Percentiles rank a stretch among this genome's conserved stretches.
Evolutionary conservation across 2,329 filamentous ascomycete species (phyloP).

Genomic region (Beauveria varroae): DNA sequence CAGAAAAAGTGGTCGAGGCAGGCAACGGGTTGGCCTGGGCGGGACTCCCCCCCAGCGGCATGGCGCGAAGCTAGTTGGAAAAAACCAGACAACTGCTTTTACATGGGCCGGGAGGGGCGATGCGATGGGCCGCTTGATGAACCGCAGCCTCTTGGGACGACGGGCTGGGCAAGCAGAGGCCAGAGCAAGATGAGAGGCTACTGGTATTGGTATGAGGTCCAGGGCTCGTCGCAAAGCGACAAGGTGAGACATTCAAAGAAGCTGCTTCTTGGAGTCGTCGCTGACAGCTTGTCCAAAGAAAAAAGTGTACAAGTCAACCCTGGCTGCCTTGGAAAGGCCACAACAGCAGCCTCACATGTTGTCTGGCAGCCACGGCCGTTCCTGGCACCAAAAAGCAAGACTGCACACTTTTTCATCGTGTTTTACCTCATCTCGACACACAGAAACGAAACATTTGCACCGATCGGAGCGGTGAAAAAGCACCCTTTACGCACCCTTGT

Average conservation of each 20-base stretch:
- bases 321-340: not conserved
- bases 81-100: not conserved
- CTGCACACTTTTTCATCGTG: slow-evolving; percentile 4
- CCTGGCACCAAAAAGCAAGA: slow-evolving; percentile 6
- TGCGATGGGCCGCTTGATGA: not conserved
- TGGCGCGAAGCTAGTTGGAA: not conserved
- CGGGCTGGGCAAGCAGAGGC: not conserved
- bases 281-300: not conserved
- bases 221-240: not conserved
- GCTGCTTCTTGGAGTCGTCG: not conserved
- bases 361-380: not conserved
- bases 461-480: slow-evolving; percentile 8
- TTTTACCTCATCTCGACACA: slow-evolving; percentile 12
- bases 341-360: not conserved
- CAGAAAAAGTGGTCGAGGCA: not conserved
- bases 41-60: not conserved
- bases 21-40: not conserved
- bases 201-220: not conserved
- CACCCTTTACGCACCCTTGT: not conserved
- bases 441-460: slow-evolving; percentile 8
- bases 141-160: not conserved
- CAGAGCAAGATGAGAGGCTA: not conserved
- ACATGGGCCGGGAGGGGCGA: too few species aligned
- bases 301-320: too few species aligned
- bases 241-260: slow-evolving; percentile 5